Evolutionary conservation across 805 yeast genomes (phyloP), one percentile per base, ranked within the genome.

Genomic region (Teunomyces atbi): DNA sequence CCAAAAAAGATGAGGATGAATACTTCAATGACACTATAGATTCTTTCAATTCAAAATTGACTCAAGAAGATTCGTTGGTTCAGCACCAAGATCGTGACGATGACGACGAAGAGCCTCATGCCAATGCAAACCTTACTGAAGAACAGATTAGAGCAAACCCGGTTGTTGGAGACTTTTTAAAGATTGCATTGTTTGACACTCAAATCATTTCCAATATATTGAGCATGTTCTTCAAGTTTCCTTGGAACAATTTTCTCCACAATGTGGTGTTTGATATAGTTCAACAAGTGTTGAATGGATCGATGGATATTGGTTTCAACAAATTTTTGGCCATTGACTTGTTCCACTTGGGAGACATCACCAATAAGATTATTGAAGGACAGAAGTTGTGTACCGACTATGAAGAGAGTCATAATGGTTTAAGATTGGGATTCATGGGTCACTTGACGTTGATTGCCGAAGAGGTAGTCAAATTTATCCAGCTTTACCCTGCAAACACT

Each of bases 301-400:
- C 74, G 6, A 73, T 73, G 76, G 77, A 71, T 42, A 71, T 73
- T 59, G 77, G 77, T n/a, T 72, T 70, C 60, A 73, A 73, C 57
- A 71, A 70, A 55, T 72, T 67, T 44, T 57, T 73, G 49, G 74
- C 77, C 18, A 69, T 69, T 43, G 92, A 89, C 55, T 66, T 87
- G 44, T 83, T 87, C 62, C 84, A 66, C 36, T 56, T 61, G 18
- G 76, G 74, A 2, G 67, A 70, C 46, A 69, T 72, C 48, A 72
- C 76, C 19, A 62, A 62, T 45, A 69, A 65, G 45, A 72, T 72
- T 44, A 67, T 71, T 41, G 66, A 66, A 41, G 76, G 77, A 28
- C 86, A 55, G 76, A 81, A 59, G 34, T 58, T 61, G 35, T 61
- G 66, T 36, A 51, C 49, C 16, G 64, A 58, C 42, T 61, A 59